Conservation (phyloP, 805 yeast species). For the Monosporozyma servazzii region DNA sequence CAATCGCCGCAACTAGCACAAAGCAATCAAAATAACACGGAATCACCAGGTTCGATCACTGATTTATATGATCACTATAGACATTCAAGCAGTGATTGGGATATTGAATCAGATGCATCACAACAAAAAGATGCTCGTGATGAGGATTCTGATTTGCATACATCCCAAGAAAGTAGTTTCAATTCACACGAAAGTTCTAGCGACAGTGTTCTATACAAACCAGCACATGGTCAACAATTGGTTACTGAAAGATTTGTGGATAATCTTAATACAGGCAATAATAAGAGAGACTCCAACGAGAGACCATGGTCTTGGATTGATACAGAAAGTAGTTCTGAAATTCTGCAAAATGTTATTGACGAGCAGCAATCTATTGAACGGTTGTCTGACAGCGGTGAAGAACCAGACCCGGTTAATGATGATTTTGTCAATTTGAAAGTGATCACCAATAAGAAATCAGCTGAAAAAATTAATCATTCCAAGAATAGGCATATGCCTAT, state of each 20-base stretch:
- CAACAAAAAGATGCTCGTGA: background rate
- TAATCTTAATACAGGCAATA: background rate
- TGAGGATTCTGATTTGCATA: background rate
- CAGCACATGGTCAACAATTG: slow-evolving; percentile 5
- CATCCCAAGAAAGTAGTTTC: slow-evolving; percentile 12
- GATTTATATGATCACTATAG: slow-evolving; percentile 27
- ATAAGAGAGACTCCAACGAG: slow-evolving; percentile 1
- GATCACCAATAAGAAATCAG: background rate
- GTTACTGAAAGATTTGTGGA: slow-evolving; percentile 6
- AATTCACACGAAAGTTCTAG: slow-evolving; percentile 11
- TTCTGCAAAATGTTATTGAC: background rate
- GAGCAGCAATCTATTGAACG: background rate
- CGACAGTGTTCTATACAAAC: slow-evolving; percentile 10
- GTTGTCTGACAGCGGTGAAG: background rate
- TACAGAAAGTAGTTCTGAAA: slow-evolving; percentile 2
- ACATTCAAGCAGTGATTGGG: slow-evolving; percentile 18
- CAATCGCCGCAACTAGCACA: background rate
- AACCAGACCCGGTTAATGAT: slow-evolving; percentile 1
- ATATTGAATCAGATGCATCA: slow-evolving; percentile 3
- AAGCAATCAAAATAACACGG: background rate
- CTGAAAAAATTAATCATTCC: slow-evolving; percentile 25
- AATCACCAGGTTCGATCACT: slow-evolving; percentile 12
- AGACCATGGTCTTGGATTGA: slow-evolving; percentile 6
- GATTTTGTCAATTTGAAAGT: slow-evolving; percentile 7
- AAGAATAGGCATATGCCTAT: slow-evolving; percentile 30